Evolutionary conservation across 176 grass and related monocot species (phyloP), one percentile per base, ranked within the genome.

Genomic region (Poa annua): DNA sequence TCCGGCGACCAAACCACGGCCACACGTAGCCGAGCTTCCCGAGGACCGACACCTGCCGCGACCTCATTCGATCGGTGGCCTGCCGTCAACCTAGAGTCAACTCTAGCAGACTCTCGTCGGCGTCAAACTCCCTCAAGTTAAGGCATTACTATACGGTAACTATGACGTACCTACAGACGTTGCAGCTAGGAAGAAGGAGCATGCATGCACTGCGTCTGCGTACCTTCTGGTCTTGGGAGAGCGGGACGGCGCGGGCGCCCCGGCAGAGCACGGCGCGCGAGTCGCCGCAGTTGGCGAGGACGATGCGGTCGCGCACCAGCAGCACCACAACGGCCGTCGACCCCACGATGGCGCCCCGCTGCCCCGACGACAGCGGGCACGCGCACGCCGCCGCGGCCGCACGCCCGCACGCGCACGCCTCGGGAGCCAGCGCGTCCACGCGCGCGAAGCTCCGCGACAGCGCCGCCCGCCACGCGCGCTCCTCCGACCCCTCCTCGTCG

Each of bases 191-290:
- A 41, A 45, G 63, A 63, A 32, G 7, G 34, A 36, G 32, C 33
- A 21, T 0, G 42, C 6, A 41, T 4, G 29, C 29, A 29, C 29
- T 29, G 29, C 29, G 29, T 29, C 29, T 16, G 24, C 21, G n/a
- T 75, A 98, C 96, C 96, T 98, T 98, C 71, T 98, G 96, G 81
- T 98, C 96, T 20, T 4, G 6, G 75, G 96, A 95, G 82, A 98
- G 93, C 61, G 91, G 85, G 33, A 91, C 2, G 45, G 72, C 96
- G 4, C 2, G 47, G 35, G 73, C 74, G 0, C 57, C 86, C 2
- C 91, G 96, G 62, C 88, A 88, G 61, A 97, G 89, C 13, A 97
- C 90, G 22, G 92, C 95, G 38, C 95, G 86, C 0, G 95, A 97
- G 83, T 97, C 95, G 32, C 95, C 95, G 81, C 90, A 92, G 92